phyloP scores from a whole-genome alignment of 441 rosid species.

The Croton setiger region DNA sequence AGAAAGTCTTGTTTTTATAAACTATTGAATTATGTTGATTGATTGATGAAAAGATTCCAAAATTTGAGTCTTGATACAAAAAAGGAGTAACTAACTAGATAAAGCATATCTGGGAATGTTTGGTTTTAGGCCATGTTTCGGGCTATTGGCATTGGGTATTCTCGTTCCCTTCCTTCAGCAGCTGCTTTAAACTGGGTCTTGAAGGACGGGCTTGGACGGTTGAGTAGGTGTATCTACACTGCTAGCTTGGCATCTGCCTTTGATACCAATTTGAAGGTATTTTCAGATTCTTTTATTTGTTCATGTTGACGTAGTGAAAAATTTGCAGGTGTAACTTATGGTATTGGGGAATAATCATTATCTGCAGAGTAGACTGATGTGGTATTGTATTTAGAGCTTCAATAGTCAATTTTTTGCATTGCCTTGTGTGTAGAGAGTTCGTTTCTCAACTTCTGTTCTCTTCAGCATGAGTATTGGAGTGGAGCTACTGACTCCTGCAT shows the following conservation, averaged over 20 bases:
- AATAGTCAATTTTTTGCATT: slow-evolving; percentile 8
- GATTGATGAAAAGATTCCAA: background rate
- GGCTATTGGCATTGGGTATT: slow-evolving; percentile 85
- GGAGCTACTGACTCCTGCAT: slow-evolving; percentile 79
- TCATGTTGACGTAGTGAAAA: background rate
- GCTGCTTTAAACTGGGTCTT: slow-evolving; percentile 94
- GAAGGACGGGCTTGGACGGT: slow-evolving; percentile 89
- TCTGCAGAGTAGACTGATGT: background rate
- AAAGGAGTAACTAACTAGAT: background rate
- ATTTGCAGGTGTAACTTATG: slow-evolving; percentile 12
- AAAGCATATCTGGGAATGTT: slow-evolving; percentile 18
- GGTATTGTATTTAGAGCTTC: background rate
- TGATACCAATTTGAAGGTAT: slow-evolving; percentile 90
- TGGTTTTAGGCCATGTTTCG: slow-evolving; percentile 77
- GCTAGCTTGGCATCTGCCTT: slow-evolving; percentile 88
- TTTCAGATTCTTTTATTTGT: slow-evolving; percentile 1
- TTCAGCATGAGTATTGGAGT: slow-evolving; percentile 90
- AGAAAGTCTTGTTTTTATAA: background rate
- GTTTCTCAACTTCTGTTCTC: slow-evolving; percentile 82
- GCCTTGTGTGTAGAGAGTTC: slow-evolving; percentile 58
- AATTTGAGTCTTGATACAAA: background rate
- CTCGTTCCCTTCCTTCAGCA: slow-evolving; percentile 81
- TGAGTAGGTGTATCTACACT: slow-evolving; percentile 88
- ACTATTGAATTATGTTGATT: background rate
- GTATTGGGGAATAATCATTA: background rate